Evolutionary conservation across 2,329 filamentous ascomycete species (phyloP), one percentile per base, ranked within the genome.

Genomic region (Colletotrichum godetiae): DNA sequence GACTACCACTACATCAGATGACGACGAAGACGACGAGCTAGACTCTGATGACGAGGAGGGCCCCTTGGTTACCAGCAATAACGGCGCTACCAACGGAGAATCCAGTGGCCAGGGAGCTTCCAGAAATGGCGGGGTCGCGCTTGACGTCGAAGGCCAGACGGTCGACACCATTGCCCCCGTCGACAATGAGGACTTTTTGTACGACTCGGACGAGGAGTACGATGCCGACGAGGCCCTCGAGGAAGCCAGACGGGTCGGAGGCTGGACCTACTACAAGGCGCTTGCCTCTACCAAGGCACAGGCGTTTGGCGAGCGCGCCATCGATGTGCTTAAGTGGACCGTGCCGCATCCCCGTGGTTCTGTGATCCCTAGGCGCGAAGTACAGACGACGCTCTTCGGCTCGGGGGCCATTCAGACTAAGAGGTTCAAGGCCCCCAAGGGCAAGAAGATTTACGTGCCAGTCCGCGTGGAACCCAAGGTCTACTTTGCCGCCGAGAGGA

Each of bases 401-500:
- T 79, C 82, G 62, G 83, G 88, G 78, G 78, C 91, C 84, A 87
- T 92, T 31, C 86, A 88, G 75, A 86, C 82, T 35, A 89, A 87
- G 81, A 87, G 84, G 77, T 91, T 95, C 85, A 92, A 91, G 80
- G 93, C 94, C 10, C 94, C 94, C 13, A 92, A 91, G 81, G 94
- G 94, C 67, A 96, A 95, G 90, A 94, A 94, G 82, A 98, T 99
- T 72, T 96, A 98, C 79, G 97, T 99, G 29, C 96, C 96, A 15
- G 93, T 98, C 68, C 92, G 97, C 61, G 95, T 99, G 42, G 97
- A 99, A 83, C 97, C 97, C 42, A 99, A 99, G 85, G 97, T 99
- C 63, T 98, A 95, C 83, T 98, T 99, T 81, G 97, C 97, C 27
- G 95, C 95, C 0, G 97, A 99, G 84, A 91, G 97, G 76, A 99